Evolutionary conservation across 768 basidiomycete genomes (phyloP).

Genomic region (Hygrocybe coccinea): DNA sequence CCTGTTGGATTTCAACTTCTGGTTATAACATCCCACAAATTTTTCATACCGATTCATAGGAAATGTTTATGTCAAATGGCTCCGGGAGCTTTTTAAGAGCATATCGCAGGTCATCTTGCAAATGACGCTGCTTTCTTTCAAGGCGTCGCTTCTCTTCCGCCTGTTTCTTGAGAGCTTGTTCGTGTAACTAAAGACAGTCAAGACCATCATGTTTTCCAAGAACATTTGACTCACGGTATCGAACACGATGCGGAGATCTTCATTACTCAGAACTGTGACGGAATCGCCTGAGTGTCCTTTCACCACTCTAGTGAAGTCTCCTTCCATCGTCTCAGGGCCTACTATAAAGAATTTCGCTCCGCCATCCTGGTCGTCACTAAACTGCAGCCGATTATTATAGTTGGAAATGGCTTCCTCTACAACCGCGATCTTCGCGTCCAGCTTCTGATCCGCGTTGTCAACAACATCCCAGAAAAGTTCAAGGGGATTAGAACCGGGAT

Average conservation of each 20-base stretch:
- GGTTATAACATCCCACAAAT: background rate
- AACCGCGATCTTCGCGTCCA: constrained; percentile 71
- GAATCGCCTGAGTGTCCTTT: constrained; percentile 51
- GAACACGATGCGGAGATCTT: constrained; percentile 57
- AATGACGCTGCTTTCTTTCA: constrained; percentile 78
- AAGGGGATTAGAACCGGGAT: constrained; percentile 89
- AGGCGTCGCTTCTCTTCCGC: constrained; percentile 83
- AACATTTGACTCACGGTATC: constrained; percentile 47
- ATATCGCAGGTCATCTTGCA: constrained; percentile 94
- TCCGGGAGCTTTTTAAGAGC: constrained; percentile 87
- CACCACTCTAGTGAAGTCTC: constrained; percentile 57
- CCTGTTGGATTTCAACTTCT: constrained; percentile 36
- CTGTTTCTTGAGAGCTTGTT: constrained; percentile 64
- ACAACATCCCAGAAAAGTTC: constrained; percentile 96
- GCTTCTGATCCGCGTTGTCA: constrained; percentile 79
- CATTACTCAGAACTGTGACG: constrained; percentile 42
- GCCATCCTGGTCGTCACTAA: constrained; percentile 27
- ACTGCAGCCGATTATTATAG: constrained; percentile 36
- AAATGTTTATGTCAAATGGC: constrained; percentile 64
- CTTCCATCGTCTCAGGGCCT: constrained; percentile 55
- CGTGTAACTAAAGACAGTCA: constrained; percentile 53
- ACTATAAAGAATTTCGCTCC: constrained; percentile 36
- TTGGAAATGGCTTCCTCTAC: constrained; percentile 59
- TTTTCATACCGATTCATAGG: constrained; percentile 73
- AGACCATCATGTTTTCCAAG: background rate